These are phyloP conservation scores for Podaxis sp. DNA, from an alignment of 768 basidiomycete genomes.

Conservation along the genomic window DNA sequence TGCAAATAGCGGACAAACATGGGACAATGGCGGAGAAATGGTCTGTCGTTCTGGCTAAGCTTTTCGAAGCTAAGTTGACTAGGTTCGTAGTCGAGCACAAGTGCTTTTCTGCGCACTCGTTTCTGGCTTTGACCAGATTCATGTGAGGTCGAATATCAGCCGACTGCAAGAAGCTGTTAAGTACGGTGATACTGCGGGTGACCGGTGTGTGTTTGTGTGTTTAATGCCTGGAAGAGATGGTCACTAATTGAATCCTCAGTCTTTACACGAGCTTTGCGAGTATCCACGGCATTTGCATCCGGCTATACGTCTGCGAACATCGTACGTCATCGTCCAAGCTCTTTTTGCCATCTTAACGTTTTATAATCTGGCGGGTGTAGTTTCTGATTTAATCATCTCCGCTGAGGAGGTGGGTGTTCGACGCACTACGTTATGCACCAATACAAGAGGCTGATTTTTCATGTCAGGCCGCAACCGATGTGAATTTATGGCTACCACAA, in stretches of 20 bases:
- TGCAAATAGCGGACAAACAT: slow-evolving; percentile 62
- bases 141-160: slow-evolving; percentile 57
- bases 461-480: slow-evolving; percentile 49
- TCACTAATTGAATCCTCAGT: slow-evolving; percentile 25
- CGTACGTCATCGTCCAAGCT: slow-evolving; percentile 31
- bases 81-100: slow-evolving; percentile 45
- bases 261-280: slow-evolving; percentile 59
- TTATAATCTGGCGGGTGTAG: slow-evolving; percentile 26
- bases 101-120: slow-evolving; percentile 59
- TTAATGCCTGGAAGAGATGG: not conserved
- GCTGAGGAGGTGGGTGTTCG: slow-evolving; percentile 55
- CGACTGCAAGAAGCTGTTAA: slow-evolving; percentile 60
- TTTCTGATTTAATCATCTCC: slow-evolving; percentile 48
- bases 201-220: slow-evolving; percentile 44
- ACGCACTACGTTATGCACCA: not conserved
- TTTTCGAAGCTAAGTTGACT: slow-evolving; percentile 7
- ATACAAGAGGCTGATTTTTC: not conserved
- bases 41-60: slow-evolving; percentile 26
- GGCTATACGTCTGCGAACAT: slow-evolving; percentile 59
- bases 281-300: slow-evolving; percentile 49
- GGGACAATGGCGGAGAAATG: slow-evolving; percentile 67
- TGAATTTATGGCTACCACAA: slow-evolving; percentile 50
- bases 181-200: slow-evolving; percentile 63
- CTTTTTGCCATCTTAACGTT: not conserved
- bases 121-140: slow-evolving; percentile 62